A percentile compares a stretch with the other conserved stretches of the same genome.
Conservation (phyloP, 2,329 filamentous ascomycete species). For the Piedraia hortae region DNA sequence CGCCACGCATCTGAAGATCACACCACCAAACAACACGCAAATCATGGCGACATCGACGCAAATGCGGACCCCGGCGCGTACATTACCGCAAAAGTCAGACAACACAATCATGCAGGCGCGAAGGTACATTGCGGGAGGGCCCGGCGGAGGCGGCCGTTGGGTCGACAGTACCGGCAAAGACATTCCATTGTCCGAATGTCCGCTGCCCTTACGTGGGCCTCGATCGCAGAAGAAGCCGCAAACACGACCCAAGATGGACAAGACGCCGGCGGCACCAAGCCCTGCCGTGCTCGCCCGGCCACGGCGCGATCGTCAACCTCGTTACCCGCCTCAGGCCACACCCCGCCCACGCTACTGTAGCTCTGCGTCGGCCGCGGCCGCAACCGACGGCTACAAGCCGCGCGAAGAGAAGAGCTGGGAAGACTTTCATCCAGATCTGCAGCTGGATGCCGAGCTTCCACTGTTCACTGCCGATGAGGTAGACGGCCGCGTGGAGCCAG, state of each 20-base stretch:
- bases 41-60: no score
- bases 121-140: conserved; percentile 58
- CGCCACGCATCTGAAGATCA: no score
- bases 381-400: conserved; percentile 90
- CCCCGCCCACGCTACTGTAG: conserved; percentile 45
- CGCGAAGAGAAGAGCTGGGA: conserved; percentile 92
- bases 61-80: no score
- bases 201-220: conserved; percentile 17
- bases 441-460: conserved; percentile 57
- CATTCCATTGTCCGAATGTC: conserved; percentile 1
- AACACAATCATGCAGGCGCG: no score
- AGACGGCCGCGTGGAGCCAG: conserved; percentile 31
- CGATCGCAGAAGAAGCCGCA: conserved; percentile 2
- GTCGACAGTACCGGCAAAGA: conserved; percentile 43
- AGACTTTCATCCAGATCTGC: conserved; percentile 85
- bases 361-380: conserved; percentile 63
- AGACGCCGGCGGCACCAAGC: conserved; percentile 2
- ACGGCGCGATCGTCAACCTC: conserved; percentile 7
- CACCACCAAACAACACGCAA: no score
- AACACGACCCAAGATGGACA: conserved; percentile 3
- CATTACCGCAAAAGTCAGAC: no score
- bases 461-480: conserved; percentile 63
- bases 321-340: conserved; percentile 15
- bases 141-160: conserved; percentile 63
- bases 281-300: conserved; percentile 9